These are phyloP conservation scores for Candida xyloterini DNA, from an alignment of 805 yeast species.

Conservation along the genomic window DNA sequence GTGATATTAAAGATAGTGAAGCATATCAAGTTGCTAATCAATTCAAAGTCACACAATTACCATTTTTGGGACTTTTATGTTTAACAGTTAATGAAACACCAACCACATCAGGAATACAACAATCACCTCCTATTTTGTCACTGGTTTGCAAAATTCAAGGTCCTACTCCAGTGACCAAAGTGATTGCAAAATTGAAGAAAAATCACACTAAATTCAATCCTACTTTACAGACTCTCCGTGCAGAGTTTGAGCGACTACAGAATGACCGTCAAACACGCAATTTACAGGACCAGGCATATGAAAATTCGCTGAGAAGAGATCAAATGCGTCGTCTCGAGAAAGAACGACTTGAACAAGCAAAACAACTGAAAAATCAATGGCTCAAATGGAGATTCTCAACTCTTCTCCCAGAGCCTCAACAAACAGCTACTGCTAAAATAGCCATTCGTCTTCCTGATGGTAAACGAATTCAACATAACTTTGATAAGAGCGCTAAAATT, in stretches of 20 bases:
- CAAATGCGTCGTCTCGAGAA: slow-evolving; percentile 47
- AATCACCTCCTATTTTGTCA: slow-evolving; percentile 55
- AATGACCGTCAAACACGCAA: slow-evolving; percentile 54
- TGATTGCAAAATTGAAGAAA: slow-evolving; percentile 37
- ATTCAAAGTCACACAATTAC: slow-evolving; percentile 67
- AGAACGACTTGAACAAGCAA: slow-evolving; percentile 27
- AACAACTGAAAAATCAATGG: slow-evolving; percentile 36
- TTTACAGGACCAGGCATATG: slow-evolving; percentile 78
- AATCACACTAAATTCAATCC: slow-evolving; percentile 54
- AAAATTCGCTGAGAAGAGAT: slow-evolving; percentile 67
- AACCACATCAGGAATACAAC: slow-evolving; percentile 54
- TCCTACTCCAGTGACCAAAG: slow-evolving; percentile 36
- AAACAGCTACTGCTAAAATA: slow-evolving; percentile 48
- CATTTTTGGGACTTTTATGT: slow-evolving; percentile 77
- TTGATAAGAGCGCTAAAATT: slow-evolving; percentile 45
- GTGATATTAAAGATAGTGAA: slow-evolving; percentile 77
- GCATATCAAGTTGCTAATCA: slow-evolving; percentile 79
- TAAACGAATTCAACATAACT: slow-evolving; percentile 49
- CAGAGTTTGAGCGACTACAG: slow-evolving; percentile 60
- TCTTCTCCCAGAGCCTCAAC: slow-evolving; percentile 18
- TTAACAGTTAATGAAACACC: slow-evolving; percentile 55
- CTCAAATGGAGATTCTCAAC: slow-evolving; percentile 43
- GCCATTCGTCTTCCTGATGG: slow-evolving; percentile 71
- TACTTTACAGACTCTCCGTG: slow-evolving; percentile 54
- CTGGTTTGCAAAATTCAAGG: slow-evolving; percentile 67